Base-by-base conservation (phyloP, 2,329 filamentous ascomycete species). In the Neoascochyta sp. region DNA sequence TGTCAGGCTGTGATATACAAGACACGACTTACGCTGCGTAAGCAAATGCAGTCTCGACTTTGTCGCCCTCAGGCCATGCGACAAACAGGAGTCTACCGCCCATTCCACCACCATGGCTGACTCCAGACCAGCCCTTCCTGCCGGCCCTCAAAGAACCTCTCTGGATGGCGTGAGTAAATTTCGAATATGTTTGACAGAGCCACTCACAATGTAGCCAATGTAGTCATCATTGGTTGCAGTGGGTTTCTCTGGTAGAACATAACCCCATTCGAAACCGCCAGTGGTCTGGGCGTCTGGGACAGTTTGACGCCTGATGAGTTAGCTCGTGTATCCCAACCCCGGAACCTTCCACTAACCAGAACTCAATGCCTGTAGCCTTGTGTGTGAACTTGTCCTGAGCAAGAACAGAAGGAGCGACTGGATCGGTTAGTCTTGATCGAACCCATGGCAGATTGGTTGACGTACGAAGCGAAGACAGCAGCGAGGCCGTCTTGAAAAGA, bases 21-120 rank as follows among this genome's bases (percentile, higher is more conserved):
- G 3, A 13, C n/a, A 7, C 9, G 10, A 45, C 57, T 41, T 34
- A 60, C 57, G 32, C 17, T 19, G 57, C 54, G 16, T 31, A 60
- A 9, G 47, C 44, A 29, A 64, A 63, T 21, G 44, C 49, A 3
- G 60, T 60, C 40, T 55, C 49, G 21, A 64, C 48, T 1, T 25
- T 30, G 14, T 45, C 34, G 12, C 38, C 45, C 16, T 56, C 47
- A 15, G 50, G 49, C 45, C 49, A 63, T 9, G 55, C 50, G 7
- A 61, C 47, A 9, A 64, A 49, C 18, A 64, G 45, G 16, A 64
- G 54, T 3, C 50, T 31, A 24, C 54, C 52, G 22, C 55, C 42
- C 60, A 64, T 64, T n/a, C 49, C 52, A 24, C 57, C 58, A 9
- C 38, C 42, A 32, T 64, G 60, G 27, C 56, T 61, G 41, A 64